phyloP scores from a whole-genome alignment of 371 early-diverging fungal species.

The Globomyces sp. region DNA sequence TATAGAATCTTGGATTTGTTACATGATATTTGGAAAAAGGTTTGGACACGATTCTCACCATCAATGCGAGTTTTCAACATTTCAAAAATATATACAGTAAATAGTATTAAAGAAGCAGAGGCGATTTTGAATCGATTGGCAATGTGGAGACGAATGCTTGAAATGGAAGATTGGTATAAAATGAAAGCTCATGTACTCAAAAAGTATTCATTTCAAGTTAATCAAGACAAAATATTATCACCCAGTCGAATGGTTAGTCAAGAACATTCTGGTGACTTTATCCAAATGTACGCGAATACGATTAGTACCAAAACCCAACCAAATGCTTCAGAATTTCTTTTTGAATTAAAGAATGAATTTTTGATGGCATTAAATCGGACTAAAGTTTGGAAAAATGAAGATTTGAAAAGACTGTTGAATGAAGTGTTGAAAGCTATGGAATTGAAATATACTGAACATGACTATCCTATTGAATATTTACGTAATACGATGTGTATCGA shows the following conservation, averaged over 20 bases:
- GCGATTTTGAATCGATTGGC: constrained; percentile 25
- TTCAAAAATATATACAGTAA: constrained; percentile 20
- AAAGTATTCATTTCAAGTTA: neutral
- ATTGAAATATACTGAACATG: neutral
- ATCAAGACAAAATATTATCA: neutral
- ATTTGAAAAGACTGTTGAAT: constrained; percentile 2
- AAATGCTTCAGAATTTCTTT: neutral
- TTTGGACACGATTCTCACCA: constrained; percentile 36
- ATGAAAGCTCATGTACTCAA: neutral
- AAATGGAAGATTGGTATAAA: constrained; percentile 21
- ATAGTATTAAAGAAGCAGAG: constrained; percentile 26
- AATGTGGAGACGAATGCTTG: constrained; percentile 32
- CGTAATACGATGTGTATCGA: too few species aligned
- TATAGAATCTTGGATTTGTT: constrained; percentile 28
- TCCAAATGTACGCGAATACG: neutral
- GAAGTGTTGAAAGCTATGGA: neutral
- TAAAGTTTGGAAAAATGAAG: neutral
- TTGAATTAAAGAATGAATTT: neutral
- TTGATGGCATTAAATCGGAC: neutral
- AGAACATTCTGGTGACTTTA: constrained; percentile 4
- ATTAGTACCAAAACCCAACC: neutral
- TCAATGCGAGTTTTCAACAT: constrained; percentile 23
- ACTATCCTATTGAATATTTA: too few species aligned
- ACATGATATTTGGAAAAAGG: constrained; percentile 26
- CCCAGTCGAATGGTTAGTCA: neutral